Base-by-base conservation (phyloP, 1,284 basidiomycete species). In the Austropuccinia psidii region DNA sequence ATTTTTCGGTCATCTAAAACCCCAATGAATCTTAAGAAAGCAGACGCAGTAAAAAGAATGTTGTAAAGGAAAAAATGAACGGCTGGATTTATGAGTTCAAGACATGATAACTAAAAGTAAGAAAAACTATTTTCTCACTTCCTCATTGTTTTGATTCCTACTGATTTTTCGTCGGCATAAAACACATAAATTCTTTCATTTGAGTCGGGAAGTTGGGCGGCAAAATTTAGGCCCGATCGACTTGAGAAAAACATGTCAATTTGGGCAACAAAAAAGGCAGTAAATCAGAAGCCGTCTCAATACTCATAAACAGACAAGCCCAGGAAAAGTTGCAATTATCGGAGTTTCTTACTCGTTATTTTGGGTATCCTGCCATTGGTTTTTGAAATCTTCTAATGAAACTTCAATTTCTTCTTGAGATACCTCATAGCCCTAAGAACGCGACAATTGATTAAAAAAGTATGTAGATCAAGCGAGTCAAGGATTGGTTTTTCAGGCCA, bases 141-240 rank as follows among this genome's bases (percentile, higher is more conserved):
- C 83, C 93, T 85, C 90, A 97, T 95, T 2, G 91, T 91, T 82
- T 93, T 93, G 67, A 97, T 91, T 75, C 91, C 90, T 8, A 97
- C 93, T 77, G 90, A 93, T 80, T 85, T 87, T 81, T 97, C 94
- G 52, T 92, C 89, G 27, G 91, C 89, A 82, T 96, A 99, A 82
- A 90, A 97, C 21, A 98, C 85, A 79, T 92, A 98, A 78, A 99
- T 91, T 80, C 92, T 89, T 78, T 93, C 89, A 33, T 83, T 82
- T 31, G 86, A 84, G 78, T 90, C 88, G 29, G 85, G 84, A 74
- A 83, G 83, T 52, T 87, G 86, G 19, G 90, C 90, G 82, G 89
- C 91, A 83, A 95, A 96, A 80, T 91, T 91, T 78, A 96, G 85
- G 76, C 87, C 87, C 77, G 85, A 87, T 76, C 92, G 93, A 81